Evolutionary conservation across 2,329 filamentous ascomycete species (phyloP).

Genomic region (Elsinoe necatrix): DNA sequence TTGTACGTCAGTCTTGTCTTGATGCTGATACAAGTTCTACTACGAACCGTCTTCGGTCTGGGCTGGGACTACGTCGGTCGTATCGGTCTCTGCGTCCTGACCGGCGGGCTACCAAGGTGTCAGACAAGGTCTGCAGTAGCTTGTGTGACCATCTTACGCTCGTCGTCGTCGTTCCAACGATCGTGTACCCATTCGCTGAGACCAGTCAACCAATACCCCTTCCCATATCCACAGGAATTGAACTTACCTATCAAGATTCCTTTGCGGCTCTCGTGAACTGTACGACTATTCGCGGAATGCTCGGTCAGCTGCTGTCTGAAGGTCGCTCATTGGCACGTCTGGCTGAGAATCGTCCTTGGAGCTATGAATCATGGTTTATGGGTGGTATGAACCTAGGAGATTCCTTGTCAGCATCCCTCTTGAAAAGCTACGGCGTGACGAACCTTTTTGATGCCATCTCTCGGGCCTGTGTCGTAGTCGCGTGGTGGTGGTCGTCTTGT

Average conservation of each 20-base stretch:
- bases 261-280: conserved; percentile 43
- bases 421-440: conserved; percentile 18
- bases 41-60: conserved; percentile 22
- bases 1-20: background rate
- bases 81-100: conserved; percentile 17
- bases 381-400: conserved; percentile 18
- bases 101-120: conserved; percentile 19
- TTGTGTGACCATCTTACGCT: conserved; percentile 23
- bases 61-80: conserved; percentile 25
- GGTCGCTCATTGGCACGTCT: background rate
- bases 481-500: conserved; percentile 20
- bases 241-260: conserved; percentile 62
- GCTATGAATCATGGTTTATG: conserved; percentile 21
- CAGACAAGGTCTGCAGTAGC: conserved; percentile 20
- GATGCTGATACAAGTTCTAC: background rate
- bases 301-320: conserved; percentile 17
- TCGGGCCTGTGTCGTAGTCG: conserved; percentile 21
- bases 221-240: conserved; percentile 18
- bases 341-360: conserved; percentile 23
- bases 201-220: conserved; percentile 19
- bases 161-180: conserved; percentile 64
- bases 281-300: conserved; percentile 31
- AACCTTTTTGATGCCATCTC: conserved; percentile 6
- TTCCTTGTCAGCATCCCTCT: background rate
- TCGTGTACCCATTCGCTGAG: conserved; percentile 87